Evolutionary conservation across 1,284 basidiomycete genomes (phyloP), one percentile per base, ranked within the genome.

Genomic region (Ganoderma boninense): DNA sequence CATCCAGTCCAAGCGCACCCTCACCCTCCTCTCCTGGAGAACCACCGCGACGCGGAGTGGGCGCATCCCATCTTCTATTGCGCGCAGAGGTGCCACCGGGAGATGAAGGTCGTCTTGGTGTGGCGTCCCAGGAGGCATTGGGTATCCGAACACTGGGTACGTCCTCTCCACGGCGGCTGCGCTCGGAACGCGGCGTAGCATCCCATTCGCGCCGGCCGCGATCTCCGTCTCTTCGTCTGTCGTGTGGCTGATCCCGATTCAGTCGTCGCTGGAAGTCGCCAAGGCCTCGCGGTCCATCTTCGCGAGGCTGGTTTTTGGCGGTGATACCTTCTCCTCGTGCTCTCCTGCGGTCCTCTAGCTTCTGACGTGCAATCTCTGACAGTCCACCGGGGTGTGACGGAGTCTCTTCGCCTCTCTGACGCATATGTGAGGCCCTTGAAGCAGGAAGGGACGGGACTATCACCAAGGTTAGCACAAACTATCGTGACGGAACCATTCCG

Each of bases 331-430:
- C 92, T 73, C 88, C 92, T 73, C 88, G 83, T 71, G 87, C 88
- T 70, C 85, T 87, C 66, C 93, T 87, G 76, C 94, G 83, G 71
- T 96, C 96, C 67, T 97, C 95, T 40, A 98, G 81, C 70, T 88
- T 83, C 74, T 87, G 86, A 35, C 91, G 85, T 11, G 92, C 95
- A 1, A 84, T 82, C 35, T 95, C 92, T 0, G 94, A 94, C 40
- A 98, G 83, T 14, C 97, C 97, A 62, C 95, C 93, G 0, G 95
- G 92, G 79, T 97, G 95, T n/a, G 96, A 97, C 0, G 97, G 97
- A 0, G 97, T 98, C 75, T 97, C 96, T 74, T 94, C 93, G 0
- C 91, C 94, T 74, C 93, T 84, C 71, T 94, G 90, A 14, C 97
- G 89, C 2, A 87, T 80, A 75, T 92, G 89, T 49, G 83, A 84